Evolutionary conservation across 1,139 yeast species (phyloP), one percentile per base, ranked within the genome.

Genomic region (Kodamaea arcana): DNA sequence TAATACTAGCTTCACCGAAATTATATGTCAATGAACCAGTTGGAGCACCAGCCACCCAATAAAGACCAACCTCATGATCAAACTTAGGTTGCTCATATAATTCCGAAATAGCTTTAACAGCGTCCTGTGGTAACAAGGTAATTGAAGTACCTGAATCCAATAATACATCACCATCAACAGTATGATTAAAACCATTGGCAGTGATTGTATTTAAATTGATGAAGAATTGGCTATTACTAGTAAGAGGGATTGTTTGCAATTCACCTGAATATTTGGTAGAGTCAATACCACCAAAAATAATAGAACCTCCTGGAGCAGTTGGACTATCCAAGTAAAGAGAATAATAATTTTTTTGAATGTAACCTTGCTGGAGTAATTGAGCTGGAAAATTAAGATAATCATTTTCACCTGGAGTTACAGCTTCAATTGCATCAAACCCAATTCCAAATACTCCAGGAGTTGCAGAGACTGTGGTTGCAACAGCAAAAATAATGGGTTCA

Each of bases 131-230:
- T 2, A 79, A 53, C 43, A 69, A 72, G 4, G 82, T 65, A 31
- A 77, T 56, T 2, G 88, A 75, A 8, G 88, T 74, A 30, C 92
- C 92, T 2, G 86, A 74, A 55, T 83, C 92, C 27, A 83, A 56
- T 24, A 28, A 28, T 3, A 79, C 83, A 1, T 75, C 60, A 32
- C 23, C 15, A 22, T 32, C 18, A 16, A 29, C 25, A 15, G 6
- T n/a, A 24, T 28, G 17, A 28, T 24, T 14, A 24, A 25, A n/a
- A 20, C 24, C 3, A 24, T n/a, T 26, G 8, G 29, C 27, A 17
- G 27, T 27, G n/a, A 25, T 24, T 8, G 6, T 12, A 13, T 36
- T 29, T 15, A 45, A 22, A 3, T 35, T 32, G 15, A 40, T 35
- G 13, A 33, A 33, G 18, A 44, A 37, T 24, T 30, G 32, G 4